phyloP scores from a whole-genome alignment of 805 yeast species.

The Lipomyces oligophaga region DNA sequence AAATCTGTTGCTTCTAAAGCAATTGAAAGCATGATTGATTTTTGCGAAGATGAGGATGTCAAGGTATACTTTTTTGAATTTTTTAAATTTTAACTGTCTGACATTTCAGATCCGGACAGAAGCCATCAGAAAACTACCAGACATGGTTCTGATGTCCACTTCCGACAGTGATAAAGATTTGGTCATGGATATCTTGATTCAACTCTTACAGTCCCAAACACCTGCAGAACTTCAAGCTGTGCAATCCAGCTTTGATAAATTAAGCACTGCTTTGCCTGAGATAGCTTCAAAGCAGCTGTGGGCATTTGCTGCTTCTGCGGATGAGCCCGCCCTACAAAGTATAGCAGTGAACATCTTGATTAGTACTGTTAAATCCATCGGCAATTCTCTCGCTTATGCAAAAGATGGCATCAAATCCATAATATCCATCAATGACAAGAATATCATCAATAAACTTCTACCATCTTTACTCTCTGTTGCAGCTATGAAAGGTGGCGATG shows the following conservation, averaged over 20 bases:
- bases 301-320: conserved; percentile 5
- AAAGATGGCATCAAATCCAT: conserved; percentile 8
- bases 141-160: conserved; percentile 5
- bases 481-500: conserved; percentile 6
- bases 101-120: conserved; percentile 9
- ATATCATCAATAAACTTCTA: background rate
- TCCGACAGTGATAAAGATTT: conserved; percentile 6
- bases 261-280: conserved; percentile 8
- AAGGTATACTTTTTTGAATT: conserved; percentile 2
- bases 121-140: conserved; percentile 15
- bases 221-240: conserved; percentile 16
- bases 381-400: conserved; percentile 3
- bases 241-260: conserved; percentile 3
- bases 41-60: conserved; percentile 24
- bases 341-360: too few relatives aligned
- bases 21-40: conserved; percentile 22
- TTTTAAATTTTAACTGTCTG: background rate
- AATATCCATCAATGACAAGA: background rate
- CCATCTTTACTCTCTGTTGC: conserved; percentile 6
- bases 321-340: conserved; percentile 13
- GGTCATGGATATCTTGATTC: conserved; percentile 16
- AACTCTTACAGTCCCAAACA: conserved; percentile 15
- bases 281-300: conserved; percentile 17
- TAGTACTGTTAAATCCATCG: conserved; percentile 6
- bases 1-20: conserved; percentile 9